These are phyloP conservation scores for Trifolium dubium DNA, from an alignment of 306 rosid genomes.

Conservation along the genomic window DNA sequence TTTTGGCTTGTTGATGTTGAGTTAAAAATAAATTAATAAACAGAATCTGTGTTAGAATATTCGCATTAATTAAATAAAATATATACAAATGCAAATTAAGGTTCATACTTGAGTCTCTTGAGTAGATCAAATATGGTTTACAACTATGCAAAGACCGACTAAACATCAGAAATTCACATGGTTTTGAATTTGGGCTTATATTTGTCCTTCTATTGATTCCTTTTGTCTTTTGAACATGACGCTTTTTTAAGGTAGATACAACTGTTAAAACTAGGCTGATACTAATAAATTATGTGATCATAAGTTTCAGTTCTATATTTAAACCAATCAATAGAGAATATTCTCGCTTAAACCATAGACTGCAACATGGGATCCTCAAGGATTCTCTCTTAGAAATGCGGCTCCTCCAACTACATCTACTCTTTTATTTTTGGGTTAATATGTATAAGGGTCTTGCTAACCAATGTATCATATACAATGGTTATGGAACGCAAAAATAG, in stretches of 20 bases:
- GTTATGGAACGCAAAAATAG: too few species aligned
- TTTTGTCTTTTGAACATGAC: background rate
- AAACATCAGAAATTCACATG: background rate
- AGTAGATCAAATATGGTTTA: background rate
- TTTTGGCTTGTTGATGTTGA: background rate
- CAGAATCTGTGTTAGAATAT: background rate
- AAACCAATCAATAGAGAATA: background rate
- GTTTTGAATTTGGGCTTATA: background rate
- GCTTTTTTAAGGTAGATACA: background rate
- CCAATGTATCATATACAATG: too few species aligned
- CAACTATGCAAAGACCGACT: background rate
- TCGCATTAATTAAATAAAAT: background rate
- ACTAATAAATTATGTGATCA: background rate
- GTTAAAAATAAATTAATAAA: background rate
- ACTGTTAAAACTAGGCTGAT: background rate
- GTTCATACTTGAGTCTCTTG: background rate
- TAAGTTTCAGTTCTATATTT: background rate
- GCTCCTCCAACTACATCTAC: too few species aligned
- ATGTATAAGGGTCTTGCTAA: too few species aligned
- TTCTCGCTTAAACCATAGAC: background rate
- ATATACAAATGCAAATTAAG: background rate
- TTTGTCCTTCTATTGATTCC: conserved; percentile 7
- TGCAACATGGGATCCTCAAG: background rate
- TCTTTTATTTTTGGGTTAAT: too few species aligned
- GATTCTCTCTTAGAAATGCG: too few species aligned